A percentile compares a stretch with the other conserved stretches of the same genome.
phyloP scores from a whole-genome alignment of 208 protist genomes.

The Trypanosomatidae sp. region DNA sequence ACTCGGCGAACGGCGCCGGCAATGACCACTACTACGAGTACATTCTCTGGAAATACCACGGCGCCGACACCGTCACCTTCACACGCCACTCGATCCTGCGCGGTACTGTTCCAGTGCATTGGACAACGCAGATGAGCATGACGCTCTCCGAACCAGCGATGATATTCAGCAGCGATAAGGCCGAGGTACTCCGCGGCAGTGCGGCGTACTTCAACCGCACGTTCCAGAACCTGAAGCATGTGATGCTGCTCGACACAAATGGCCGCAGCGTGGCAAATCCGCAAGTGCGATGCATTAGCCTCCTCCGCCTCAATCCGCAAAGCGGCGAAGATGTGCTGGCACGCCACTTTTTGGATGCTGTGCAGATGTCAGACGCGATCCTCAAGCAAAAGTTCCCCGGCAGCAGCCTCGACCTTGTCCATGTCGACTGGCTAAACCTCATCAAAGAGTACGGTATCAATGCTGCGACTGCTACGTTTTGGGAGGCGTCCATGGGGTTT shows the following conservation, averaged over 20 bases:
- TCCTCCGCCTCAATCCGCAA: slow-evolving; percentile 72
- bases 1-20: slow-evolving; percentile 64
- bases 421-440: slow-evolving; percentile 86
- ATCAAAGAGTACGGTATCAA: slow-evolving; percentile 77
- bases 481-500: slow-evolving; percentile 61
- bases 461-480: slow-evolving; percentile 60
- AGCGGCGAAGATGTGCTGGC: slow-evolving; percentile 68
- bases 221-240: slow-evolving; percentile 46
- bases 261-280: slow-evolving; percentile 26
- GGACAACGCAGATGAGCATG: slow-evolving; percentile 72
- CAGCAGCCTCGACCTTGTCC: slow-evolving; percentile 63
- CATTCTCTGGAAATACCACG: slow-evolving; percentile 67
- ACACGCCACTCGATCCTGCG: slow-evolving; percentile 72
- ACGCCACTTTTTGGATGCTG: slow-evolving; percentile 66
- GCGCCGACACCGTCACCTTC: slow-evolving; percentile 47
- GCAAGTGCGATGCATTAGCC: slow-evolving; percentile 77
- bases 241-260: slow-evolving; percentile 62
- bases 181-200: slow-evolving; percentile 60
- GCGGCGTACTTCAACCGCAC: slow-evolving; percentile 63
- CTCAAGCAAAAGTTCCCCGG: slow-evolving; percentile 41
- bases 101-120: slow-evolving; percentile 85
- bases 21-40: slow-evolving; percentile 91
- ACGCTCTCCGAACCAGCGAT: slow-evolving; percentile 75
- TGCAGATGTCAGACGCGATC: slow-evolving; percentile 37
- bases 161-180: slow-evolving; percentile 74